Evolutionary conservation across 352 stramenopile genomes (phyloP).

Genomic region (Halophytophthora batemanensis): DNA sequence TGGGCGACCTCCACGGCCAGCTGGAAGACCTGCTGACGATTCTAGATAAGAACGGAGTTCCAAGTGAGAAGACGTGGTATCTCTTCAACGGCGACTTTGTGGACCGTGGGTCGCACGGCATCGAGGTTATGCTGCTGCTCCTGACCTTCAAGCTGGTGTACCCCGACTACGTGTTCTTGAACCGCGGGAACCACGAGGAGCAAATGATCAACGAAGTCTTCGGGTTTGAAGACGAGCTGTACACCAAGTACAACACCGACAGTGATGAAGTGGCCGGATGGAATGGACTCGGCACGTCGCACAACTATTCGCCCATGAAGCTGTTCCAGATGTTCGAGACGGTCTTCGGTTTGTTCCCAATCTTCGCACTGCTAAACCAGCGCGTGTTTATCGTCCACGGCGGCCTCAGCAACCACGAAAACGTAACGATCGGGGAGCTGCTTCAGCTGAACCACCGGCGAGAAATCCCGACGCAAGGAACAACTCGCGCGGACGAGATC

Average conservation of each 20-base stretch:
- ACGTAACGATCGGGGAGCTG: conserved; percentile 88
- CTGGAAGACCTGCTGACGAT: conserved; percentile 93
- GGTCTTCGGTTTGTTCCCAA: conserved; percentile 85
- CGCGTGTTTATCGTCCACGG: conserved; percentile 92
- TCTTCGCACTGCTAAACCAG: conserved; percentile 90
- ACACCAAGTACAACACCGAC: conserved; percentile 75
- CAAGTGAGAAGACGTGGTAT: conserved; percentile 87
- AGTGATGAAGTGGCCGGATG: conserved; percentile 70
- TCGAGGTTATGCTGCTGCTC: conserved; percentile 91
- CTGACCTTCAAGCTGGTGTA: conserved; percentile 90
- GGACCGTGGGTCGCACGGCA: conserved; percentile 89
- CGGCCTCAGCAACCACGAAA: conserved; percentile 85
- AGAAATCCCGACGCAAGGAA: conserved; percentile 84
- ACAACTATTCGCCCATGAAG: conserved; percentile 69
- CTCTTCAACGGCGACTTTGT: conserved; percentile 97
- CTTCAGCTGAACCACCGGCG: conserved; percentile 78
- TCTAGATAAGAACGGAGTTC: conserved; percentile 89
- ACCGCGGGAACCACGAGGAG: conserved; percentile 95
- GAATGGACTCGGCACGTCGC: conserved; percentile 53
- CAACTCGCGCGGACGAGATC: conserved; percentile 78
- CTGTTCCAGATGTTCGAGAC: conserved; percentile 86
- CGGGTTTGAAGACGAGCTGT: conserved; percentile 84
- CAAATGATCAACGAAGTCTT: conserved; percentile 92
- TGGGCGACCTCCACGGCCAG: conserved; percentile 92
- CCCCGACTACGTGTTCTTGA: conserved; percentile 89